Evolutionary conservation across 768 basidiomycete genomes (phyloP), one percentile per base, ranked within the genome.

Genomic region (Lactifluus subvellereus): DNA sequence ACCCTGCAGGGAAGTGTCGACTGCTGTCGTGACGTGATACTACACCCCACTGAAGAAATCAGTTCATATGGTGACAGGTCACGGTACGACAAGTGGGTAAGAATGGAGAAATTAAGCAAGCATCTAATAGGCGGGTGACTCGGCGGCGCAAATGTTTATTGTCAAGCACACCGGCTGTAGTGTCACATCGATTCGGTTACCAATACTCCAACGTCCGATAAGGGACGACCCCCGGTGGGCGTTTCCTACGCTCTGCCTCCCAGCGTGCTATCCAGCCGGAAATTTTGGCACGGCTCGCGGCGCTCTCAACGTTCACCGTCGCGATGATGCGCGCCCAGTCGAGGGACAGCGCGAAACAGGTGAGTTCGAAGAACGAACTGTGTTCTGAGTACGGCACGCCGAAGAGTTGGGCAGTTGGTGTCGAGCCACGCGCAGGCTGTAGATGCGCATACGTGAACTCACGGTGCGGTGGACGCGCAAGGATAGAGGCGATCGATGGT

Each of bases 361-460:
- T 96, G 66, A 96, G 78, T 74, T 98, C 96, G 69, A 91, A 91
- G 74, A 98, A 98, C 38, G 91, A 94, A 37, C 91, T 93, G 72
- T 98, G 96, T 71, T 98, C 97, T 6, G 94, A 98, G 71, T 98
- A 98, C 10, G 87, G 89, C 59, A 91, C 86, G 57, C 91, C 89
- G 70, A 87, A 92, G 48, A 97, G 77, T 75, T 88, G 87, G 50
- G 89, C 73, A 37, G 77, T 74, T 16, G 83, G 67, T 16, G 87
- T 88, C 11, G 92, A 91, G 62, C 89, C 90, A 49, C 84, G 82
- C 69, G 81, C 83, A 22, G 85, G 82, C 48, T 80, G 82, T 16
- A 96, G 78, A 71, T 89, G 81, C 22, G 84, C 75, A 58, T 84
- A 80, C 3, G 86, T 86, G 76, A 91, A 98, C 18, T 80, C 77